These are phyloP conservation scores for Multifurca ochricompacta DNA, from an alignment of 768 basidiomycete species.

Conservation along the genomic window DNA sequence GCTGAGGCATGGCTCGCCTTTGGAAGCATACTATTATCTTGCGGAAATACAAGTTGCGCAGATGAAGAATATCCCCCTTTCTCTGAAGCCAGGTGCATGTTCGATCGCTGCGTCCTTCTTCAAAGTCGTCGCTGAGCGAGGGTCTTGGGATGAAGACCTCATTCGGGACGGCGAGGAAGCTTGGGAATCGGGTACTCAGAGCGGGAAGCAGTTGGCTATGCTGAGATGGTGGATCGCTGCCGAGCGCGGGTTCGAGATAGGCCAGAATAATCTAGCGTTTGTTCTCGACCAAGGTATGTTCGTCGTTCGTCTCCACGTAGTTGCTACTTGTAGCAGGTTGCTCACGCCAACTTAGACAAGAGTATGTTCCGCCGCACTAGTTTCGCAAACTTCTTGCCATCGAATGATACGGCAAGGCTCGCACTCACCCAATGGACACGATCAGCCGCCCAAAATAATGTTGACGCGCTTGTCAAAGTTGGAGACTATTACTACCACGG, in stretches of 20 bases:
- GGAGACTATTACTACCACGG: constrained; percentile 97
- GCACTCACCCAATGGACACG: constrained; percentile 93
- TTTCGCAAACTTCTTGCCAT: constrained; percentile 62
- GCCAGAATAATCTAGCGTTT: constrained; percentile 93
- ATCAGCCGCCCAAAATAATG: constrained; percentile 86
- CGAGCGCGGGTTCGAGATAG: constrained; percentile 85
- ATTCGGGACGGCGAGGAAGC: constrained; percentile 70
- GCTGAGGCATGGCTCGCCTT: constrained; percentile 79
- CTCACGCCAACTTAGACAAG: constrained; percentile 41
- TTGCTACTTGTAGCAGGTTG: not conserved
- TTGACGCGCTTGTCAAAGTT: constrained; percentile 97
- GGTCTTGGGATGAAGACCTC: constrained; percentile 78
- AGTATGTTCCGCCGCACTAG: constrained; percentile 60
- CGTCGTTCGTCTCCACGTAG: constrained; percentile 18
- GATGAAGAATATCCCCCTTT: constrained; percentile 40
- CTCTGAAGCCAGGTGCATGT: constrained; percentile 65
- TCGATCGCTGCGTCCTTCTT: constrained; percentile 88
- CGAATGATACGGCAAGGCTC: constrained; percentile 73
- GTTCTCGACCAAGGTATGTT: constrained; percentile 80
- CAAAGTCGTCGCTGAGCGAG: constrained; percentile 88
- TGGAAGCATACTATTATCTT: constrained; percentile 92
- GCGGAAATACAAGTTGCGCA: constrained; percentile 69
- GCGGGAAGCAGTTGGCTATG: constrained; percentile 77
- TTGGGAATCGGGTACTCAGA: constrained; percentile 63
- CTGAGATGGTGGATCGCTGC: constrained; percentile 93